These are phyloP conservation scores for Talaromyces sp. DNA, from an alignment of 2,329 filamentous ascomycete species.

Conservation along the genomic window DNA sequence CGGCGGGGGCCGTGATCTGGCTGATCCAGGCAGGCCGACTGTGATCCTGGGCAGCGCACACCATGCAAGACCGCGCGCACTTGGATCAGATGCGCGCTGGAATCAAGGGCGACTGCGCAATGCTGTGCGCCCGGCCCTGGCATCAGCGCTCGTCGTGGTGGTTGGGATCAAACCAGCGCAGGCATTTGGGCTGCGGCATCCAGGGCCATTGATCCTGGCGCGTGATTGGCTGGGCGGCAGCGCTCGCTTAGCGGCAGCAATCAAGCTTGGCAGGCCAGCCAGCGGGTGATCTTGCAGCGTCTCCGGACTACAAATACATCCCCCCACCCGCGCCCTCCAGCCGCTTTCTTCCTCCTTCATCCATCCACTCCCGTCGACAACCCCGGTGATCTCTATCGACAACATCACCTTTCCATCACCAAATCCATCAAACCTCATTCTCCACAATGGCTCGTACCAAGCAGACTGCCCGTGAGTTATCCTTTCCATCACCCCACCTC, in stretches of 20 bases:
- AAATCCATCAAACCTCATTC: slow-evolving; percentile 20
- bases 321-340: slow-evolving; percentile 34
- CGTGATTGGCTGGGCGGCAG: slow-evolving; percentile 27
- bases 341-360: slow-evolving; percentile 28
- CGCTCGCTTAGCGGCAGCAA: slow-evolving; percentile 28
- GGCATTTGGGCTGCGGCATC: slow-evolving; percentile 18
- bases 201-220: slow-evolving; percentile 31
- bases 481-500: slow-evolving; percentile 8
- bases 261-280: not conserved
- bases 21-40: slow-evolving; percentile 11
- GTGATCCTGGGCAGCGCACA: slow-evolving; percentile 13
- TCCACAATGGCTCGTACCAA: slow-evolving; percentile 47
- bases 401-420: slow-evolving; percentile 24
- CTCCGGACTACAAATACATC: slow-evolving; percentile 38
- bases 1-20: slow-evolving; percentile 19
- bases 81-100: not conserved
- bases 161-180: slow-evolving; percentile 29
- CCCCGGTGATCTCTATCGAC: slow-evolving; percentile 7
- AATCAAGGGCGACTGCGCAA: not conserved
- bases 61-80: slow-evolving; percentile 12
- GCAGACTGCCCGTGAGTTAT: slow-evolving; percentile 48
- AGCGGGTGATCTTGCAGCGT: slow-evolving; percentile 12
- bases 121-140: slow-evolving; percentile 10
- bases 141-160: slow-evolving; percentile 15
- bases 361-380: slow-evolving; percentile 4